Base-by-base conservation (phyloP, 805 yeast species). In the Ogataea dorogensis region DNA sequence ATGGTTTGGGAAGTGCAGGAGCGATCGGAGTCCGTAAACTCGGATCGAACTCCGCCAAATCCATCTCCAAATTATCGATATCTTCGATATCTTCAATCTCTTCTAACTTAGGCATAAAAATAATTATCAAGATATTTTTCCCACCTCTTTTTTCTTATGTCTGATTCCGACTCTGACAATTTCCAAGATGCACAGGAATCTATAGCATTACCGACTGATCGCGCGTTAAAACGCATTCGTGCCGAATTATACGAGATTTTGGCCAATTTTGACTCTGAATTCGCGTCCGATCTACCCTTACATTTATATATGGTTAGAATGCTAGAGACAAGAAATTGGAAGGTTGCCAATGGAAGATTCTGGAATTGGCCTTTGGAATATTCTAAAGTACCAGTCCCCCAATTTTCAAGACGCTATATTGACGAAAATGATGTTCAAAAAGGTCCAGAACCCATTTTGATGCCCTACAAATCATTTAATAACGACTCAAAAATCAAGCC, bases 1-100 rank as follows among this genome's bases (percentile, higher is more conserved):
- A 61, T 23, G 86, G 83, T 44, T 72, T 71, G 15, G 80, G 73
- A 49, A 73, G 69, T 31, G 63, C 63, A 14, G 88, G 87, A 1
- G 89, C 89, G 15, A 82, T 63, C 6, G 91, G 85, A 0, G 91
- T 81, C 26, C 60, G 70, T 44, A 83, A 63, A 24, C 63, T 59
- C 16, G 81, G 88, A 61, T 88, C 97, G 46, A 87, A 83, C 65
- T 91, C 94, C 3, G 95, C 94, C 17, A 89, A 68, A 62, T 89
- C 96, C 85, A 86, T 82, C 52, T 91, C 96, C 79, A 87, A 70
- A 65, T 88, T 81, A 56, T 89, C 97, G 63, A 91, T 79, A 51
- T 82, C 89, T 46, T 86, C 94, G 53, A 78, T 84, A 57, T 82
- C 88, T 38, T 67, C 70, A 40, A 84, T 78, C 50, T 83, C 89